These are phyloP conservation scores for Pyrenophora seminiperda DNA, from an alignment of 2,329 filamentous ascomycete species.

Conservation along the genomic window DNA sequence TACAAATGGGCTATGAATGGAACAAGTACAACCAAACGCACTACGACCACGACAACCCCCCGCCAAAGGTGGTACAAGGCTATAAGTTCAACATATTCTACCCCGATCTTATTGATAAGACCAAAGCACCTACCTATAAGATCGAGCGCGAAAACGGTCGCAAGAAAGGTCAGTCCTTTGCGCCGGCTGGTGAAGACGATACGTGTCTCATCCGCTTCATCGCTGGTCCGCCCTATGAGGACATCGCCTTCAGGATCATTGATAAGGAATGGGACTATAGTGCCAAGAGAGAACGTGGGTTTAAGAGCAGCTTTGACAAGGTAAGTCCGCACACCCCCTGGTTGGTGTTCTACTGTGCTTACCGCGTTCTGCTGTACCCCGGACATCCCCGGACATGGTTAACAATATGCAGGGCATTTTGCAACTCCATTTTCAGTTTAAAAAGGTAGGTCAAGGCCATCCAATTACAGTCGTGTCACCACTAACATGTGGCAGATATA, in stretches of 20 bases:
- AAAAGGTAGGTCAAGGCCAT: slow-evolving; percentile 70
- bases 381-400: slow-evolving; percentile 25
- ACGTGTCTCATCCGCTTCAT: slow-evolving; percentile 96
- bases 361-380: background rate
- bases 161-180: slow-evolving; percentile 87
- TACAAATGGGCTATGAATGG: slow-evolving; percentile 99
- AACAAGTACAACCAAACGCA: slow-evolving; percentile 99
- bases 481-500: slow-evolving; percentile 50
- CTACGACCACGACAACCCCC: slow-evolving; percentile 97
- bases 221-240: slow-evolving; percentile 92
- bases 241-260: slow-evolving; percentile 95
- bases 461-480: background rate
- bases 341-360: too few species aligned
- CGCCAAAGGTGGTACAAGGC: slow-evolving; percentile 95
- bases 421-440: slow-evolving; percentile 97
- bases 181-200: slow-evolving; percentile 92
- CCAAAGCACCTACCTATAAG: slow-evolving; percentile 91
- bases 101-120: slow-evolving; percentile 92
- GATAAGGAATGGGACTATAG: slow-evolving; percentile 99
- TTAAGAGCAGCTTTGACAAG: slow-evolving; percentile 97
- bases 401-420: slow-evolving; percentile 74
- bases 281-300: slow-evolving; percentile 90
- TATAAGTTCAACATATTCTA: slow-evolving; percentile 99
- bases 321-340: slow-evolving; percentile 57
- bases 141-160: slow-evolving; percentile 93